These are phyloP conservation scores for sorghum (Sorghum bicolor) DNA, from an alignment of 176 grass and related monocot genomes.

Conservation along the genomic window DNA sequence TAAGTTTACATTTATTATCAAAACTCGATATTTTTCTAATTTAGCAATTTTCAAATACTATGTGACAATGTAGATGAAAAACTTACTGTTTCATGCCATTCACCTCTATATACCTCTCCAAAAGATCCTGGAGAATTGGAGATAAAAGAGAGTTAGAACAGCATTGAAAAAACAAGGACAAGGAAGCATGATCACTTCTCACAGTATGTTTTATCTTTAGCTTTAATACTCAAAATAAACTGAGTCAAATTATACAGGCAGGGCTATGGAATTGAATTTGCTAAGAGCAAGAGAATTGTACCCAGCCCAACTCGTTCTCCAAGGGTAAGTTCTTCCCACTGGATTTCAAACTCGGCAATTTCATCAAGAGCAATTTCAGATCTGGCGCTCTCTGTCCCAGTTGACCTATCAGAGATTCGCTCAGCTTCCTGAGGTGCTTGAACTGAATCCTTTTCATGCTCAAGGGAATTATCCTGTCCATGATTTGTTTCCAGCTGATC, in stretches of 20 bases:
- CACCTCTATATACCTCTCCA: slow-evolving; percentile 94
- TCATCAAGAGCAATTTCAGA: slow-evolving; percentile 85
- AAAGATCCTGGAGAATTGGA: slow-evolving; percentile 64
- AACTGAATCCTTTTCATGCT: slow-evolving; percentile 44
- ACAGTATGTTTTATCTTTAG: not conserved
- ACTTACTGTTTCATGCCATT: slow-evolving; percentile 99
- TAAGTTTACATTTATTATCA: not conserved
- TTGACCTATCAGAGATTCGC: slow-evolving; percentile 72
- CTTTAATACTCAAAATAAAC: not conserved
- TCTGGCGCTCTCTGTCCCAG: slow-evolving; percentile 73
- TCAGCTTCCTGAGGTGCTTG: slow-evolving; percentile 61
- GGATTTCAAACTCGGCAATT: slow-evolving; percentile 89
- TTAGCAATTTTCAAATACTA: slow-evolving; percentile 11
- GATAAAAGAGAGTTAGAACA: slow-evolving; percentile 19
- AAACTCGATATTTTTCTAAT: not conserved
- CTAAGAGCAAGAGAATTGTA: slow-evolving; percentile 38
- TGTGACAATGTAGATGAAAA: slow-evolving; percentile 14
- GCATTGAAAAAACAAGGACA: slow-evolving; percentile 9
- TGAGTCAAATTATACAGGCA: not conserved
- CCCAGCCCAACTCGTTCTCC: slow-evolving; percentile 93
- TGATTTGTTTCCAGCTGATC: slow-evolving; percentile 49
- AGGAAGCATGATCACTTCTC: not conserved
- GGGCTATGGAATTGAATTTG: slow-evolving; percentile 7
- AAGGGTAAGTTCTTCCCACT: slow-evolving; percentile 88
- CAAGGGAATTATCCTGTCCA: slow-evolving; percentile 41